Evolutionary conservation across 352 stramenopile genomes (phyloP).

Genomic region (Thalassiosira hispida): DNA sequence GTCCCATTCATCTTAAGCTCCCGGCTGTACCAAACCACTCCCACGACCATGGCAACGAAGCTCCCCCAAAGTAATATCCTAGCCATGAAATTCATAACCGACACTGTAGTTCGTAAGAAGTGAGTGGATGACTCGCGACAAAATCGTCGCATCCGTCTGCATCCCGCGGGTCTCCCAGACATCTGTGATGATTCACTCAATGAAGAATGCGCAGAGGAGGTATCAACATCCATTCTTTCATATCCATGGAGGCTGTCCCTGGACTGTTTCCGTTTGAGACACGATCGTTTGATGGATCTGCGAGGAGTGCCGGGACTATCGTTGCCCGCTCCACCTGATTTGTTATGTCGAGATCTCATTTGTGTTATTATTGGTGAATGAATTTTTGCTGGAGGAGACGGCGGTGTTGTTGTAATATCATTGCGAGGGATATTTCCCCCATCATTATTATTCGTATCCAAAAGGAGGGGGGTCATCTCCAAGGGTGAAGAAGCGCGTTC

Average conservation of each 20-base stretch:
- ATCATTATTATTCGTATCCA: background rate
- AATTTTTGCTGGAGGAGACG: background rate
- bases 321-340: conserved; percentile 1
- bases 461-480: background rate
- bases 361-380: background rate
- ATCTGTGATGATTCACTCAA: background rate
- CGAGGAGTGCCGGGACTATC: background rate
- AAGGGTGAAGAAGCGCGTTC: background rate
- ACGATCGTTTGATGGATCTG: conserved; percentile 2
- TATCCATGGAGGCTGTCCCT: background rate
- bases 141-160: conserved; percentile 25
- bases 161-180: conserved; percentile 30
- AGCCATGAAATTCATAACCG: conserved; percentile 75
- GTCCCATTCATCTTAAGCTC: conserved; percentile 80
- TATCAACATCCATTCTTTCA: background rate
- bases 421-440: background rate
- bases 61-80: conserved; percentile 70
- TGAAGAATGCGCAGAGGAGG: background rate
- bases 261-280: conserved; percentile 23
- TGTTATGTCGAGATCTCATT: conserved; percentile 36
- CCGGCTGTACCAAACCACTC: conserved; percentile 78
- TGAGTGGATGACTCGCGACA: conserved; percentile 34
- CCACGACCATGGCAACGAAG: conserved; percentile 55
- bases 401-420: background rate
- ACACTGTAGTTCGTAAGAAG: conserved; percentile 52